These are phyloP conservation scores for Leishmania major DNA, from an alignment of 208 protist species.

Conservation along the genomic window DNA sequence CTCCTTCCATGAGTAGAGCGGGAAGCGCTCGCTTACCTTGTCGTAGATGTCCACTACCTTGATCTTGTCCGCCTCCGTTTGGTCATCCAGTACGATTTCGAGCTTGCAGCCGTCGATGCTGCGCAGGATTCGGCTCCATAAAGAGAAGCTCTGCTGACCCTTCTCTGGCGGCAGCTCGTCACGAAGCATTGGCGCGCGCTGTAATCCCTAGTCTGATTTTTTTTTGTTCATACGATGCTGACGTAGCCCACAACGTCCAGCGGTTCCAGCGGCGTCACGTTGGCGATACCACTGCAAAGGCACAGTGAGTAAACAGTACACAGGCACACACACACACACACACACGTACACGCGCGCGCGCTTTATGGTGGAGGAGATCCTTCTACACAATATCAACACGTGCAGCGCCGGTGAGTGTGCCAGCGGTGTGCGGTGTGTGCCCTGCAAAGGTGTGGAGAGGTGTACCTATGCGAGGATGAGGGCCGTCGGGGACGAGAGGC, in stretches of 20 bases:
- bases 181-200: slow-evolving; percentile 45
- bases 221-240: too few relatives aligned
- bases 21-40: slow-evolving; percentile 53
- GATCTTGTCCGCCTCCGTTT: slow-evolving; percentile 20
- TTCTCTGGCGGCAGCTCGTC: slow-evolving; percentile 57
- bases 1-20: slow-evolving; percentile 56
- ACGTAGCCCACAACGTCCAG: not conserved
- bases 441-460: not conserved
- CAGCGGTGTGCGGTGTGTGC: not conserved
- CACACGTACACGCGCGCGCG: not conserved
- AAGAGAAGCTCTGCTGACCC: slow-evolving; percentile 48
- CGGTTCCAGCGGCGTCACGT: not conserved
- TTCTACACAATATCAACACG: not conserved
- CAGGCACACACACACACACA: not conserved
- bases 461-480: not conserved
- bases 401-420: not conserved
- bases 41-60: slow-evolving; percentile 35
- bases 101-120: slow-evolving; percentile 83
- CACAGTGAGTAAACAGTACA: not conserved
- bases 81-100: slow-evolving; percentile 50
- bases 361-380: not conserved
- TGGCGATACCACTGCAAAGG: not conserved
- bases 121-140: slow-evolving; percentile 68
- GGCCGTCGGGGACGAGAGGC: not conserved
- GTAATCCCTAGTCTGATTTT: not conserved